Base-by-base conservation (phyloP, 495 filamentous ascomycete genomes). In the Hypoxylon rickii region DNA sequence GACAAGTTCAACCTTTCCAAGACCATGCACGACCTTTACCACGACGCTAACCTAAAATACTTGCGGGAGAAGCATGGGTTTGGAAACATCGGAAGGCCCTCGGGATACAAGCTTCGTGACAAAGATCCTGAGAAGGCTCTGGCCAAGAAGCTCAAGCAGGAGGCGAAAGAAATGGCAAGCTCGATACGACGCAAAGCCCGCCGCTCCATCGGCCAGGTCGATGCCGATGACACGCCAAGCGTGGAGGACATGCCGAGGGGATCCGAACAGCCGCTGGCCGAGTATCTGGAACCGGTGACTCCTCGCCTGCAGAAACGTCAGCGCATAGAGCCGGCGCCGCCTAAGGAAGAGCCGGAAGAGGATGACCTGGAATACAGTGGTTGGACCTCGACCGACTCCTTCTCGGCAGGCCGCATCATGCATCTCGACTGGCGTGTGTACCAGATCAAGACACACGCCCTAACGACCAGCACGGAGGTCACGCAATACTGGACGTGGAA, bases 401-500 rank as follows among this genome's bases (percentile, higher is more conserved):
- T 70, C 60, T 69, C 64, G 8, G 53, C 50, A 7, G 74, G 75
- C 18, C 46, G 52, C 31, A 69, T 79, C 20, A 69, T 67, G 51
- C 45, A 66, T 11, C 63, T 68, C 7, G 77, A 79, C 69, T 79
- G 72, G 67, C 70, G 75, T 13, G 47, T 79, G 6, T 61, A 73
- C n/a, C 76, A 79, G 51, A 71, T 79, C 57, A 76, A 76, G 67
- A 72, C 70, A 22, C 55, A 51, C 24, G 45, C 44, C 8, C 51
- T 73, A 16, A 70, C 75, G 2, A 78, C 67, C 20, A 73, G 71
- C 53, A 43, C 63, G 1, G 21, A 66, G 2, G 69, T 77, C 11
- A 79, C 75, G n/a, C 77, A 79, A 56, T 79, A 79, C 66, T 78
- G 76, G 76, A 76, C 76, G 47, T 79, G 69, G 68, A 67, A 65